phyloP scores from a whole-genome alignment of 2,329 filamentous ascomycete genomes.

The Talaromyces sp. region DNA sequence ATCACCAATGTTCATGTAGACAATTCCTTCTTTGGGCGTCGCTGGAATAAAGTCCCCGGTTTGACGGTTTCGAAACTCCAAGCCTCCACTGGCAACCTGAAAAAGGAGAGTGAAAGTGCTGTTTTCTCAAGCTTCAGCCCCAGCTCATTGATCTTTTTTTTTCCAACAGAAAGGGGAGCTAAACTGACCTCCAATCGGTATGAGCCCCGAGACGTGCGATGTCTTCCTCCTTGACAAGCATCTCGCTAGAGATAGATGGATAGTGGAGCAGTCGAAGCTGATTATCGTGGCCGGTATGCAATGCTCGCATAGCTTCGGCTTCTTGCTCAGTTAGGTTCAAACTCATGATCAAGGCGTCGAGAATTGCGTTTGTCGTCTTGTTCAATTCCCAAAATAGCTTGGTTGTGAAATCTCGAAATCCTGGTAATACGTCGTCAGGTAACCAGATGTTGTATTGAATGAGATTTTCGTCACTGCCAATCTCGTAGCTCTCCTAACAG shows the following conservation, averaged over 20 bases:
- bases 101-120: conserved; percentile 50
- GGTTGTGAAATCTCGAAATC: conserved; percentile 38
- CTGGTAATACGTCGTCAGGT: conserved; percentile 41
- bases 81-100: conserved; percentile 52
- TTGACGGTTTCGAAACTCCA: conserved; percentile 57
- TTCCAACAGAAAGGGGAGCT: not conserved
- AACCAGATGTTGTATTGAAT: conserved; percentile 47
- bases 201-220: conserved; percentile 42
- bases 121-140: not conserved
- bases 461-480: conserved; percentile 41
- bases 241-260: conserved; percentile 58
- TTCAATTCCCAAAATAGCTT: conserved; percentile 40
- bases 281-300: conserved; percentile 8
- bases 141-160: not conserved
- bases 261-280: conserved; percentile 68
- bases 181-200: conserved; percentile 30
- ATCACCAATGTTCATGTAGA: conserved; percentile 4
- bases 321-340: conserved; percentile 41
- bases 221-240: conserved; percentile 49
- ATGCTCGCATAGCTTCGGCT: not conserved
- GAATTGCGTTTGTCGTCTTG: conserved; percentile 36
- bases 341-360: conserved; percentile 42
- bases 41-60: not conserved
- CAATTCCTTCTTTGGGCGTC: not conserved
- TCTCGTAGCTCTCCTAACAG: conserved; percentile 42